Evolutionary conservation across 2,329 filamentous ascomycete species (phyloP).

Genomic region (Leptographium galeiforme): DNA sequence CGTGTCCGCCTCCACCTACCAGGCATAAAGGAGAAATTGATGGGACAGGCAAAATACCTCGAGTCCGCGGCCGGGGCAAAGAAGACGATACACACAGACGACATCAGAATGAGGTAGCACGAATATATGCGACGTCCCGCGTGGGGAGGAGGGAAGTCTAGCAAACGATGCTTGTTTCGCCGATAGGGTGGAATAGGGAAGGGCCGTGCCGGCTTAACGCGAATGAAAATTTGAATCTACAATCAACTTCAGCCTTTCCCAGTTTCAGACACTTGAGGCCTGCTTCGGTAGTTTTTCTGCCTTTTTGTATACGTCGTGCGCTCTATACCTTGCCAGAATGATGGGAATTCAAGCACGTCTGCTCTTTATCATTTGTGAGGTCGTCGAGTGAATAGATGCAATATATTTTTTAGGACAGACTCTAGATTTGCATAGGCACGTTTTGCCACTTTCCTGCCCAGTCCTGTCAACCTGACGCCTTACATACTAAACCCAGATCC

Average conservation of each 20-base stretch:
- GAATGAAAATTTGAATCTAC: not conserved
- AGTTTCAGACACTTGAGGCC: not conserved
- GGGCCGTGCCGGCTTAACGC: too few species aligned
- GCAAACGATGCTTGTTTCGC: not conserved
- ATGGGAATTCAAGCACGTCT: not conserved
- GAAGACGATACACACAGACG: not conserved
- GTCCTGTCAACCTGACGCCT: not conserved
- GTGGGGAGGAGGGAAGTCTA: not conserved
- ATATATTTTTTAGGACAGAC: too few species aligned
- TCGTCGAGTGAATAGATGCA: not conserved
- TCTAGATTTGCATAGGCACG: not conserved
- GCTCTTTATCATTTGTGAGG: not conserved
- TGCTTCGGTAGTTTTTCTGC: not conserved
- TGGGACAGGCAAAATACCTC: not conserved
- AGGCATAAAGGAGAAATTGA: constrained; percentile 50
- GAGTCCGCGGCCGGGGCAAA: not conserved
- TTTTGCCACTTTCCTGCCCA: not conserved
- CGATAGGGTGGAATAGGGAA: not conserved
- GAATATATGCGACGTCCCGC: not conserved
- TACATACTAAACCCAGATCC: not conserved
- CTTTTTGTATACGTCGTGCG: not conserved
- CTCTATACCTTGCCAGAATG: not conserved
- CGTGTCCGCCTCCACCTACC: constrained; percentile 93
- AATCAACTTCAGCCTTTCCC: not conserved
- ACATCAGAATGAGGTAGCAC: not conserved